Base-by-base conservation (phyloP, 768 basidiomycete genomes). In the Hortiboletus campestris region DNA sequence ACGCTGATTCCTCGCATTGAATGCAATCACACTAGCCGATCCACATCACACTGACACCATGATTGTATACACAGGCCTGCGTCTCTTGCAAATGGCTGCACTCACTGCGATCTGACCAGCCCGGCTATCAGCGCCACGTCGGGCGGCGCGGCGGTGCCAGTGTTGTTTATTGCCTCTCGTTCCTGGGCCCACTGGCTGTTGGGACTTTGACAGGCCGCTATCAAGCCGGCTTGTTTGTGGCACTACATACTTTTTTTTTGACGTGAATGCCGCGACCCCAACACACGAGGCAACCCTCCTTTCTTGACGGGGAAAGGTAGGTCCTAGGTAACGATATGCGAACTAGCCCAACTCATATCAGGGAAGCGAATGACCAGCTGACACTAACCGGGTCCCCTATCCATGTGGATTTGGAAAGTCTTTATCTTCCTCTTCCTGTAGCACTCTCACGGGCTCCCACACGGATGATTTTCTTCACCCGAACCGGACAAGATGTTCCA, bases 201-300 rank as follows among this genome's bases (percentile, higher is more conserved):
- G 9, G 36, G 17, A 38, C 17, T 9, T 22, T 39, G 48, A 49
- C 48, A 49, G 25, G 14, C 28, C 28, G 19, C 47, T 36, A 32
- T 51, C 50, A 49, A 48, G 16, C 20, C 44, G 10, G n/a, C 25
- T 36, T 32, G 25, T 51, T 28, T 36, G 17, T 29, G 29, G 29
- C 52, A 34, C 35, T 14, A 32, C 16, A n/a, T n/a, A n/a, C n/a
- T n/a, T n/a, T n/a, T n/a, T n/a, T 5, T 31, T 36, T 58, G 56
- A 49, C 56, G 43, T 49, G 57, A 42, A 38, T 7, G 35, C 41
- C 40, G 46, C 46, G n/a, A 57, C 42, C 31, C 41, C 43, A 34
- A 3, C 28, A 41, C 57, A 61, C 58, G 62, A 63, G 62, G 58
- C 62, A 16, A 48, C 62, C 62, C 58, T 60, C 42, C 61, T 59